These are phyloP conservation scores for Cladorrhinum samala DNA, from an alignment of 495 filamentous ascomycete genomes.

Conservation along the genomic window DNA sequence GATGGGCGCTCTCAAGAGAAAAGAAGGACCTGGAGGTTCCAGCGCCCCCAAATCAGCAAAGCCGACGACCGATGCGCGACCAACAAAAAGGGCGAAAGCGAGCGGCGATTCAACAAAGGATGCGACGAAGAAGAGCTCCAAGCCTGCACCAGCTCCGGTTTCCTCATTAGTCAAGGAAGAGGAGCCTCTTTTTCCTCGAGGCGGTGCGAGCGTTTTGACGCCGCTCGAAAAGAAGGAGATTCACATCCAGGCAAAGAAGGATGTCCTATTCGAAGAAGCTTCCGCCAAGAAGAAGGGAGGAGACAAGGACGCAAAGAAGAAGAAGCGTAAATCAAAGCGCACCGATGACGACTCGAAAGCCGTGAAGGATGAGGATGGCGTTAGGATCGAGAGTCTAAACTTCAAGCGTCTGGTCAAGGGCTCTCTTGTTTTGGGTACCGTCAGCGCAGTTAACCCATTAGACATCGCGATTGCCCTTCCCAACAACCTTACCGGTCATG, in stretches of 20 bases:
- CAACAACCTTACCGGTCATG: constrained; percentile 86
- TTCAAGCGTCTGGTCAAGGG: constrained; percentile 86
- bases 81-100: constrained; percentile 22
- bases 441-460: constrained; percentile 71
- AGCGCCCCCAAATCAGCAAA: constrained; percentile 32
- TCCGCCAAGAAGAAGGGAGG: constrained; percentile 35
- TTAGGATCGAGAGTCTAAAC: constrained; percentile 79
- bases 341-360: constrained; percentile 35
- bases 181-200: constrained; percentile 84
- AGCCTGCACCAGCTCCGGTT: constrained; percentile 19
- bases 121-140: constrained; percentile 9
- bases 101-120: background rate
- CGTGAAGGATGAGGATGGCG: constrained; percentile 47
- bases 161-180: constrained; percentile 56
- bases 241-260: constrained; percentile 82
- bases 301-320: constrained; percentile 38
- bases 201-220: constrained; percentile 83
- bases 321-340: constrained; percentile 50
- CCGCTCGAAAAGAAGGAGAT: constrained; percentile 96
- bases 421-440: constrained; percentile 77
- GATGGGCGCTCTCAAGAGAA: constrained; percentile 44
- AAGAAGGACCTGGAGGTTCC: constrained; percentile 39
- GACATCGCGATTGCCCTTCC: constrained; percentile 77
- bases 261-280: constrained; percentile 87
- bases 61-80: constrained; percentile 27